Evolutionary conservation across 148 eudicot genomes (phyloP).

Genomic region (Vaccinium corymbosum): DNA sequence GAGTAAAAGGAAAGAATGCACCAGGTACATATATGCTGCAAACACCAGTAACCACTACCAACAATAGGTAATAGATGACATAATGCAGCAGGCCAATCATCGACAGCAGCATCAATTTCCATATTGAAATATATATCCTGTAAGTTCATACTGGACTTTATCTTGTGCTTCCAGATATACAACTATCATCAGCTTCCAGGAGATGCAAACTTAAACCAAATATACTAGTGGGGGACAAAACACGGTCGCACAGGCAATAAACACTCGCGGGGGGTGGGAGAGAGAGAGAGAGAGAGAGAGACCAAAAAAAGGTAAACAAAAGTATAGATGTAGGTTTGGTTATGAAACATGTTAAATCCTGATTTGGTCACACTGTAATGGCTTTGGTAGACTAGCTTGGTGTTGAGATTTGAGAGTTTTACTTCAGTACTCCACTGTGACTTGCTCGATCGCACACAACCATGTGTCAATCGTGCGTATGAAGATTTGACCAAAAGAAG

Average conservation of each 20-base stretch:
- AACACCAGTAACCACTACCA: background rate
- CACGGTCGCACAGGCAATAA: background rate
- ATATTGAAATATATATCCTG: background rate
- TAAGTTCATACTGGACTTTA: background rate
- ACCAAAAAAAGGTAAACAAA: too few relatives aligned
- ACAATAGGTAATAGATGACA: background rate
- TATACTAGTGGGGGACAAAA: background rate
- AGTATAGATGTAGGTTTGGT: background rate
- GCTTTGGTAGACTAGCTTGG: background rate
- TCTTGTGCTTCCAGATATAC: background rate
- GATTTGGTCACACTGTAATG: background rate
- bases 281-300: constrained; percentile 1
- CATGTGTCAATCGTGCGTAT: background rate
- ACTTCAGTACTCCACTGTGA: background rate
- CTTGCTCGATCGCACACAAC: background rate
- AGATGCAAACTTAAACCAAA: background rate
- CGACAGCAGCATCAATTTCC: background rate
- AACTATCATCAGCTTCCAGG: background rate
- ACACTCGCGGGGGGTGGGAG: background rate
- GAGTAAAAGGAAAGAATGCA: background rate
- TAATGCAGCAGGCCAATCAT: background rate
- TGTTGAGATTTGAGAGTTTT: background rate
- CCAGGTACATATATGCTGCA: background rate
- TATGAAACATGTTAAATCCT: background rate
- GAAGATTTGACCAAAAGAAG: background rate